phyloP scores from a whole-genome alignment of 78 protist species.

The Kipferlia bialata region DNA sequence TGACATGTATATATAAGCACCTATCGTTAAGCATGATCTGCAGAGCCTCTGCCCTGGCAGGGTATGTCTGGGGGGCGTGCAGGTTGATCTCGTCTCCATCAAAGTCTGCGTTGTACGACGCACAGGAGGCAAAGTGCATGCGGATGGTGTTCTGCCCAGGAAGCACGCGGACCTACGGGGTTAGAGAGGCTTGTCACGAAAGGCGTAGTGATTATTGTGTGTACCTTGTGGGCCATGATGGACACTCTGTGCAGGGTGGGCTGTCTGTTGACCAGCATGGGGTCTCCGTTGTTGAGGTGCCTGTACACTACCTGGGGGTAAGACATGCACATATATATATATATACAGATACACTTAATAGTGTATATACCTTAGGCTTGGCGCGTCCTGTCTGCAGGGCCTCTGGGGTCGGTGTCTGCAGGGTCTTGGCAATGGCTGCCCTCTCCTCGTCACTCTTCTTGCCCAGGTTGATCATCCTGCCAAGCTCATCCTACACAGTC shows the following conservation, averaged over 20 bases:
- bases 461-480: constrained; percentile 4
- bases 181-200: no score
- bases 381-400: constrained; percentile 37
- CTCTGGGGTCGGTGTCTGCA: constrained; percentile 35
- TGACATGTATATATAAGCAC: no score
- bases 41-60: constrained; percentile 16
- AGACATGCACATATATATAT: no score
- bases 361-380: constrained; percentile 27
- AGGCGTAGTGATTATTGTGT: no score
- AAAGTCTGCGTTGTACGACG: constrained; percentile 92
- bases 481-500: constrained; percentile 39
- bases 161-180: constrained; percentile 48
- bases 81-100: constrained; percentile 98
- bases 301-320: constrained; percentile 56
- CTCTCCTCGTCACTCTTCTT: background rate
- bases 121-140: constrained; percentile 95
- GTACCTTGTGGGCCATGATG: constrained; percentile 82
- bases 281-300: constrained; percentile 78
- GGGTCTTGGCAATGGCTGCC: constrained; percentile 11
- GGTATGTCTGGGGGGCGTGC: constrained; percentile 75
- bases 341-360: no score
- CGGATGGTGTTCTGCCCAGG: constrained; percentile 65
- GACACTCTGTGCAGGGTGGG: constrained; percentile 95
- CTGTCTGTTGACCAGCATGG: constrained; percentile 87
- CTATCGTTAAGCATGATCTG: no score